Percentiles rank a stretch among this genome's conserved stretches.
These are phyloP conservation scores for Daldinia bambusicola DNA, from an alignment of 495 filamentous ascomycete genomes.

Conservation along the genomic window DNA sequence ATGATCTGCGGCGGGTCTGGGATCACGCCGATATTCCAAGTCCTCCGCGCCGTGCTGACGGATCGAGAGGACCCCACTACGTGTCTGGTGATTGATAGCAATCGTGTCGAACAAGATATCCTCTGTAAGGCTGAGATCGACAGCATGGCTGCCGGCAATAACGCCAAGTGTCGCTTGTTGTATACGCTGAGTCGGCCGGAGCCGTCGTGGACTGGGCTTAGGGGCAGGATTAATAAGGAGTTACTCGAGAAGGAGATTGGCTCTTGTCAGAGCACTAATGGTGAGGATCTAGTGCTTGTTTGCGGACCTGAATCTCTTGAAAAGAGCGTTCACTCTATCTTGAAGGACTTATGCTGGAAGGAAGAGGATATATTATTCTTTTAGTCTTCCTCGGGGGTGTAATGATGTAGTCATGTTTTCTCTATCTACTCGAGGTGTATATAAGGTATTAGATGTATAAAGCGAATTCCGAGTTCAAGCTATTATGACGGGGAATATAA, in stretches of 20 bases:
- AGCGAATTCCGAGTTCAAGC: too few relatives aligned
- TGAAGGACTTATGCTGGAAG: conserved; percentile 77
- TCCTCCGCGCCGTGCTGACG: conserved; percentile 79
- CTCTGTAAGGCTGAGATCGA: conserved; percentile 83
- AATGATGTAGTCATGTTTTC: background rate
- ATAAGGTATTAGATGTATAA: background rate
- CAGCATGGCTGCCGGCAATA: conserved; percentile 60
- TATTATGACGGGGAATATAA: background rate
- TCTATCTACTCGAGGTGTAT: background rate
- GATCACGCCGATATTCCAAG: conserved; percentile 92
- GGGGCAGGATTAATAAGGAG: conserved; percentile 72
- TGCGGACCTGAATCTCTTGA: conserved; percentile 88
- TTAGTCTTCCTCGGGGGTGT: conserved; percentile 48
- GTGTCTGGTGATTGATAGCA: conserved; percentile 84
- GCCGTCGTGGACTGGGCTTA: conserved; percentile 73
- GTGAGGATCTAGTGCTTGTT: conserved; percentile 74
- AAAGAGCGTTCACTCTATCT: conserved; percentile 68
- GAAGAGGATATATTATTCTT: conserved; percentile 89
- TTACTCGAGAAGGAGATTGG: conserved; percentile 72
- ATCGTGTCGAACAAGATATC: conserved; percentile 84
- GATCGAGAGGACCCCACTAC: conserved; percentile 51
- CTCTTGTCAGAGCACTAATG: conserved; percentile 46
- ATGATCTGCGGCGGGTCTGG: conserved; percentile 94
- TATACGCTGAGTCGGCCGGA: conserved; percentile 76
- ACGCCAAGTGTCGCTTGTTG: conserved; percentile 70